Base-by-base conservation (phyloP, 2,329 filamentous ascomycete genomes). In the Didymella exigua region DNA sequence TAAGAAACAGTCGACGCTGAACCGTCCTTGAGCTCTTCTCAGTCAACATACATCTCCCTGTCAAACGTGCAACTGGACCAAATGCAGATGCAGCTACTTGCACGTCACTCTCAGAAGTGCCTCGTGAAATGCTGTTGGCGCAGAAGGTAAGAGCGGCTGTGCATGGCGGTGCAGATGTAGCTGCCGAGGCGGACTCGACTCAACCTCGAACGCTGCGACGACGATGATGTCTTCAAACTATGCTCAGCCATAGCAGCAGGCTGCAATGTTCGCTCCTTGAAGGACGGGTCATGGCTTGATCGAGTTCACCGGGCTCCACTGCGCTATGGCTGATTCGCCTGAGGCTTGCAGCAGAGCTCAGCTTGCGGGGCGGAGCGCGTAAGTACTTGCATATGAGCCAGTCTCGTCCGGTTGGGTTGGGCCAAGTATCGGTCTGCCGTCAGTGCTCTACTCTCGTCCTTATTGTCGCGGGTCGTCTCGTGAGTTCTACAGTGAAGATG, bases 311-410 rank as follows among this genome's bases (percentile, higher is more conserved):
- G 55, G 61, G 51, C 33, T 37, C 56, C 54, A 56, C 52, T 23
- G 37, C 18, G 27, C 10, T 33, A 29, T 18, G 37, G n/a, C 24
- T 26, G 14, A 63, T 60, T 65, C 57, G 62, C 56, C 56, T 62
- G 31, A 58, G 59, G 52, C 42, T 42, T 63, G 58, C 58, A 62
- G 53, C 43, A 50, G 55, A 62, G 58, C 54, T 60, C 53, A 40
- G 54, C 58, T 37, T 53, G 65, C 48, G 68, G 66, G 68, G 69
- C 70, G 66, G 68, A 70, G 68, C 59, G 24, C 31, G 54, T 53
- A 64, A 23, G 42, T 43, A 31, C 36, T 49, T 29, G 27, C 54
- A 21, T 18, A 23, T 10, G 16, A 31, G 9, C 52, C 43, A 62
- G 67, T 62, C 63, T 67, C 45, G 49, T 56, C 21, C 11, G 8